Percentiles rank a stretch among this genome's conserved stretches.
Conservation (phyloP, 768 basidiomycete genomes). For the Suillus subaureus region DNA sequence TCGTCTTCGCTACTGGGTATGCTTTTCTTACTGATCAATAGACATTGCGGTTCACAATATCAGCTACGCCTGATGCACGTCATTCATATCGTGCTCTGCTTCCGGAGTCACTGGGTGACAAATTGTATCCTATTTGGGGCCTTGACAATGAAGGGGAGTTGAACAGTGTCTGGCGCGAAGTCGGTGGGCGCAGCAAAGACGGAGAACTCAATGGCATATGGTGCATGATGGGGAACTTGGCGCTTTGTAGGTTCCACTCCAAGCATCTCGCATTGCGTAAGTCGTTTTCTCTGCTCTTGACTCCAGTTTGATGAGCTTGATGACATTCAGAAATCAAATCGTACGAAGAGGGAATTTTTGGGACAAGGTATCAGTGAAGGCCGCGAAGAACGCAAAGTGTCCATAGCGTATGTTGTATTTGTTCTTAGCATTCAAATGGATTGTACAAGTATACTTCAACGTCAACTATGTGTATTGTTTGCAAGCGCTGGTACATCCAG, state of each 20-base stretch:
- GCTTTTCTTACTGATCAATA: background rate
- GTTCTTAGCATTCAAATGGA: background rate
- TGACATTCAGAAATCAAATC: constrained; percentile 64
- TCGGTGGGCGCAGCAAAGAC: constrained; percentile 40
- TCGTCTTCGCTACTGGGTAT: constrained; percentile 54
- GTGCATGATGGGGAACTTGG: constrained; percentile 66
- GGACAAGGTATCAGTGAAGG: constrained; percentile 23
- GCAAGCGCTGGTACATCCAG: background rate
- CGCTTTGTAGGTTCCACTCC: constrained; percentile 65
- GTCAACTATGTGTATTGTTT: background rate
- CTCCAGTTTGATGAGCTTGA: background rate
- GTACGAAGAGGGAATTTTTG: constrained; percentile 51
- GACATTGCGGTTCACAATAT: constrained; percentile 1
- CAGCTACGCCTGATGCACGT: constrained; percentile 17
- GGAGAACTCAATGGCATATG: constrained; percentile 40
- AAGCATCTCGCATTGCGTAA: constrained; percentile 66
- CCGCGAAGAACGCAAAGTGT: background rate
- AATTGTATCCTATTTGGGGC: constrained; percentile 32
- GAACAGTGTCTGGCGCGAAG: constrained; percentile 40
- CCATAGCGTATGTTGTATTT: background rate
- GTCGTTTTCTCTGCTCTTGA: constrained; percentile 27
- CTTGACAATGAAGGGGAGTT: constrained; percentile 35
- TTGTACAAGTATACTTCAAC: background rate
- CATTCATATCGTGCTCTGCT: constrained; percentile 20
- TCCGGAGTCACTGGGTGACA: constrained; percentile 16